Base-by-base conservation (phyloP, 2,329 filamentous ascomycete genomes). In the Fusarium nurragi region DNA sequence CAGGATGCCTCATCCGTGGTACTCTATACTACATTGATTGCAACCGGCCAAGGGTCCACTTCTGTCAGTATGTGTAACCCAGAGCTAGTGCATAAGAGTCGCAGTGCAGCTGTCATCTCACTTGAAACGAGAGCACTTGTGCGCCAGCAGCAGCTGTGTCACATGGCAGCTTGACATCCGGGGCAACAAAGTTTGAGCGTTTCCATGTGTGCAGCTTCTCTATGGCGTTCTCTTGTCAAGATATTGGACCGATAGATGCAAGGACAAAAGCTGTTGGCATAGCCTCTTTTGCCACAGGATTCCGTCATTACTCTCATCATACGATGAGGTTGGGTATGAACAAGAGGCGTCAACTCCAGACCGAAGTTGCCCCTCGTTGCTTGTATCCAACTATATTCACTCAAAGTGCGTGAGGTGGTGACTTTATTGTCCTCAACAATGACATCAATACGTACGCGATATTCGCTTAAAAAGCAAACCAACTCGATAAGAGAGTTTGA, bases 71-170 rank as follows among this genome's bases (percentile, higher is more conserved):
- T 32, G 38, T 37, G 25, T 36, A 40, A 50, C 21, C 12, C 26
- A 34, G 25, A 55, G 55, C 30, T 43, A 14, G 28, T 55, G 19
- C 41, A 45, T 44, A 30, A 38, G 10, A 55, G 26, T 38, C 30
- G 26, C 41, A 26, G 37, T 46, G 56, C 57, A 61, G 49, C 43
- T 62, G 38, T 40, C 43, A 56, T 48, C 56, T 62, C 58, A 57
- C 56, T 56, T 61, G 56, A 62, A 55, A 56, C 57, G 36, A 49
- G 19, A 25, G 49, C n/a, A 56, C 40, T 22, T 34, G 19, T 56
- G 43, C 56, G 46, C 50, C 28, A 26, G 37, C 46, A 18, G 36
- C 51, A 26, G 32, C 28, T 36, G 49, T 61, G 22, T 45, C 26
- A 39, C 38, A 19, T 45, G 26, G 32, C 34, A 37, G 30, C 25